These are phyloP conservation scores for Medicago lupulina DNA, from an alignment of 306 rosid genomes.

Conservation along the genomic window DNA sequence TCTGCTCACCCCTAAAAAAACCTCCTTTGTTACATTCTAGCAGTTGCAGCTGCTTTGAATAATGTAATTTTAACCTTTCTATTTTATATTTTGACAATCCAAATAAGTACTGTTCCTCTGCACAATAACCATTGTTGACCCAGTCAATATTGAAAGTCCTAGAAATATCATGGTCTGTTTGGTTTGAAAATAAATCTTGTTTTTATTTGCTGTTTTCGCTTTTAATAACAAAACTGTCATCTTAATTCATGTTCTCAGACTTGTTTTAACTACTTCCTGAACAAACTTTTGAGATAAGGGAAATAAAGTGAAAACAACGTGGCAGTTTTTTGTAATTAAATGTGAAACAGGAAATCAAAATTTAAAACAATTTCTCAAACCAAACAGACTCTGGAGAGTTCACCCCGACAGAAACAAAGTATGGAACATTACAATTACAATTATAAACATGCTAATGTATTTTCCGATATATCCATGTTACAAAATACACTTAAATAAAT, in stretches of 20 bases:
- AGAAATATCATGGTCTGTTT: neutral
- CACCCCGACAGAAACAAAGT: slow-evolving; percentile 5
- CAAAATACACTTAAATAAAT: neutral
- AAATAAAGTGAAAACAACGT: neutral
- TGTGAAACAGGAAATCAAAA: neutral
- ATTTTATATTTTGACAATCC: slow-evolving; percentile 3
- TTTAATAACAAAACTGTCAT: neutral
- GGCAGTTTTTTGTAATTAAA: neutral
- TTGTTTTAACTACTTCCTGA: neutral
- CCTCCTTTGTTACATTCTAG: slow-evolving; percentile 31
- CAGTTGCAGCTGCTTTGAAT: slow-evolving; percentile 13
- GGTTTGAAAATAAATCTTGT: neutral
- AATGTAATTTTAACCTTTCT: neutral
- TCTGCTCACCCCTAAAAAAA: too few relatives aligned
- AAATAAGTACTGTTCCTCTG: neutral
- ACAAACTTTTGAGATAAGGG: neutral
- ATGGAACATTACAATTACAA: neutral
- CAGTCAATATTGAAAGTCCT: neutral
- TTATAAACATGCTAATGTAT: neutral
- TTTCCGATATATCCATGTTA: neutral
- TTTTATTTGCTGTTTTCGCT: neutral
- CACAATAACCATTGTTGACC: neutral
- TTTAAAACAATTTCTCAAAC: neutral
- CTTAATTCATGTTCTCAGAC: neutral
- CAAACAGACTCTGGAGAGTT: neutral